Conservation (phyloP, 2,329 filamentous ascomycete genomes). For the Colletotrichum sp. region DNA sequence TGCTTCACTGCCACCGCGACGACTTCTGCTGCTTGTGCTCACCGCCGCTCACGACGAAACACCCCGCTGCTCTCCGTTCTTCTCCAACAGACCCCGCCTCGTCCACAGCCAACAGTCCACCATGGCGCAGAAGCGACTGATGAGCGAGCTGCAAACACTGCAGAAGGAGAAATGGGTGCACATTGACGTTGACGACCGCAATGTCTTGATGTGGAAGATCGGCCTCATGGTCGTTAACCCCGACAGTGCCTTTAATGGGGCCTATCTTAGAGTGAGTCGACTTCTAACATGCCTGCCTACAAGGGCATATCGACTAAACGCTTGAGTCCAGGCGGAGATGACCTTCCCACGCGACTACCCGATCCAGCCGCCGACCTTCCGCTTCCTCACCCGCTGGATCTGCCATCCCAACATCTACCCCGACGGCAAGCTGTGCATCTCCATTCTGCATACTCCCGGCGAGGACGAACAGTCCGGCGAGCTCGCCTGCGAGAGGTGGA, state of each 20-base stretch:
- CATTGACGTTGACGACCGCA: constrained; percentile 83
- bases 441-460: constrained; percentile 90
- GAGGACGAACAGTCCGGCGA: constrained; percentile 95
- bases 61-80: not conserved
- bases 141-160: constrained; percentile 85
- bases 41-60: not conserved
- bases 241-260: constrained; percentile 90
- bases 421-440: constrained; percentile 93
- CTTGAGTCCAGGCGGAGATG: constrained; percentile 72
- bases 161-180: constrained; percentile 93
- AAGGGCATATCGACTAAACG: not conserved
- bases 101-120: constrained; percentile 7
- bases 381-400: constrained; percentile 76
- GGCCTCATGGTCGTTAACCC: constrained; percentile 92
- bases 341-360: constrained; percentile 89
- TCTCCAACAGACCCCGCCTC: not conserved
- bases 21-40: not conserved
- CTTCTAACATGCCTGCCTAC: not conserved
- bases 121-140: constrained; percentile 75
- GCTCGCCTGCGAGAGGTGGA: constrained; percentile 89
- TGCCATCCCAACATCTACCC: constrained; percentile 94
- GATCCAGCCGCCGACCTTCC: constrained; percentile 86
- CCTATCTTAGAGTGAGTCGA: constrained; percentile 75
- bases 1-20: not conserved
- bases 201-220: constrained; percentile 86